These are phyloP conservation scores for Penicillium sp. DNA, from an alignment of 2,329 filamentous ascomycete genomes.

Conservation along the genomic window DNA sequence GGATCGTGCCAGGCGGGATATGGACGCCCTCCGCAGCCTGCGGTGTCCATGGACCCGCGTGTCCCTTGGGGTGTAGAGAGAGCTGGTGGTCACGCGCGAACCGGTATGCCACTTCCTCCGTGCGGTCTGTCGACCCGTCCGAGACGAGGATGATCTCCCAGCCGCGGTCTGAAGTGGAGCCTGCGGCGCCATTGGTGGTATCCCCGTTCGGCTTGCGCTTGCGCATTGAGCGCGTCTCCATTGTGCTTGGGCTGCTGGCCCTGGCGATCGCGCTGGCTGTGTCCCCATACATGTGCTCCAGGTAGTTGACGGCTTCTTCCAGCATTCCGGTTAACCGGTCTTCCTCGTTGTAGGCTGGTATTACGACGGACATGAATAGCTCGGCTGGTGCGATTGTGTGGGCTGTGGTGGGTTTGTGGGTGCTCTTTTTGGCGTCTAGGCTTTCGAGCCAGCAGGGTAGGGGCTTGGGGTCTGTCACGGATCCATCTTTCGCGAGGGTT, in stretches of 20 bases:
- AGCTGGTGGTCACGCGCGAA: slow-evolving; percentile 72
- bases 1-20: slow-evolving; percentile 72
- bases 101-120: slow-evolving; percentile 72
- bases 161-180: slow-evolving; percentile 50
- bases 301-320: slow-evolving; percentile 83
- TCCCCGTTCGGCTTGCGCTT: slow-evolving; percentile 31
- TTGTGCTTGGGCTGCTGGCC: slow-evolving; percentile 3
- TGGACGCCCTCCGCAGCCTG: slow-evolving; percentile 47
- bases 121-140: slow-evolving; percentile 83
- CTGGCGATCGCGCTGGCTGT: slow-evolving; percentile 29
- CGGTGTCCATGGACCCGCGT: slow-evolving; percentile 55
- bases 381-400: slow-evolving; percentile 73
- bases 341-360: slow-evolving; percentile 95
- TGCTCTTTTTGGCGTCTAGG: slow-evolving; percentile 62
- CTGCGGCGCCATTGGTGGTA: slow-evolving; percentile 34
- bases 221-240: slow-evolving; percentile 19
- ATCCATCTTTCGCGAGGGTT: slow-evolving; percentile 68
- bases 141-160: slow-evolving; percentile 94
- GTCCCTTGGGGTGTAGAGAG: slow-evolving; percentile 45
- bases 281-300: slow-evolving; percentile 71
- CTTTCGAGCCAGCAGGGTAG: slow-evolving; percentile 87
- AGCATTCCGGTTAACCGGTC: slow-evolving; percentile 79
- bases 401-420: slow-evolving; percentile 52
- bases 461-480: slow-evolving; percentile 52
- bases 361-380: slow-evolving; percentile 85